Conservation (phyloP, 1,139 yeast genomes). For the Kodamaea anthophila region DNA sequence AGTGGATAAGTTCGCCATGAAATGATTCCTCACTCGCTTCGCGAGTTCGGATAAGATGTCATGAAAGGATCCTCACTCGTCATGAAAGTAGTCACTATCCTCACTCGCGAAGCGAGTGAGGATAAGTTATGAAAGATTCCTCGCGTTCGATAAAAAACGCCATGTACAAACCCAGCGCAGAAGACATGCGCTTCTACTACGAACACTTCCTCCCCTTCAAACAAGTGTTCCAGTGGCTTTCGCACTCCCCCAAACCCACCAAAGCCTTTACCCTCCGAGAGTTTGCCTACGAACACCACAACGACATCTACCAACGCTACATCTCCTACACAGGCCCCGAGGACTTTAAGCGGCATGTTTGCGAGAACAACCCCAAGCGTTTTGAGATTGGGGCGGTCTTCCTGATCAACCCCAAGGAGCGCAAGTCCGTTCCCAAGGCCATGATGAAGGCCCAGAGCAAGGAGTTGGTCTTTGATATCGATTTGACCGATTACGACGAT, state of each 20-base stretch:
- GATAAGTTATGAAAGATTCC: no score
- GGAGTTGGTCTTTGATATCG: slow-evolving; percentile 93
- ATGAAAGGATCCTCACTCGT: no score
- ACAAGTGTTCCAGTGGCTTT: slow-evolving; percentile 78
- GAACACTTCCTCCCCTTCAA: slow-evolving; percentile 66
- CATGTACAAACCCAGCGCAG: slow-evolving; percentile 48
- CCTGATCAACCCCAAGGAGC: slow-evolving; percentile 76
- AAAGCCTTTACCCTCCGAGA: slow-evolving; percentile 82
- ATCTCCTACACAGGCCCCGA: slow-evolving; percentile 63
- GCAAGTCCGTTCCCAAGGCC: slow-evolving; percentile 71
- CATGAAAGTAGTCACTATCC: no score
- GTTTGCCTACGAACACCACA: slow-evolving; percentile 82
- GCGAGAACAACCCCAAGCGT: slow-evolving; percentile 75
- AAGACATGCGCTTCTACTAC: slow-evolving; percentile 74
- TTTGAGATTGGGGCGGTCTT: slow-evolving; percentile 95
- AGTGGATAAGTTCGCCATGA: no score
- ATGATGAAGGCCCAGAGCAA: slow-evolving; percentile 78
- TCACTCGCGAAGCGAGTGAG: no score
- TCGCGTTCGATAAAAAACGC: no score
- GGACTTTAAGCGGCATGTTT: slow-evolving; percentile 72
- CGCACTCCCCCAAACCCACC: slow-evolving; percentile 69
- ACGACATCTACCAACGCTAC: slow-evolving; percentile 86
- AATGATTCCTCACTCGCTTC: no score
- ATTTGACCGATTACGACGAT: slow-evolving; percentile 93
- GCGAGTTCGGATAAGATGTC: no score